Percentiles rank a stretch among this genome's conserved stretches.
Conservation (phyloP, 371 early-diverging fungal species). For the Basidiobolus meristosporus region DNA sequence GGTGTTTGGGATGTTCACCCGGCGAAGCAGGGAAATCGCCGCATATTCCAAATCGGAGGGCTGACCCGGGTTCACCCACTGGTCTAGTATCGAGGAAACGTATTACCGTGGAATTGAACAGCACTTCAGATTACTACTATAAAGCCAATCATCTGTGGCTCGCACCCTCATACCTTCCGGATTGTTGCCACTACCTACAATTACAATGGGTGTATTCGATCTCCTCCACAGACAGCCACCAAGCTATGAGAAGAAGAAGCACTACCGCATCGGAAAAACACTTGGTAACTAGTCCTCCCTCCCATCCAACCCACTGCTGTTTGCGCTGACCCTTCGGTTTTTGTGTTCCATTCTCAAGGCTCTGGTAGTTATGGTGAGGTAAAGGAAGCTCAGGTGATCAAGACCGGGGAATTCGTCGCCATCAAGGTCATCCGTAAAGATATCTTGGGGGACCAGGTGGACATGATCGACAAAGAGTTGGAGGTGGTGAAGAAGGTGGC, state of each 20-base stretch:
- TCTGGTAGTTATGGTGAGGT: conserved; percentile 63
- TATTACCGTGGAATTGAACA: too few species aligned
- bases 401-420: conserved; percentile 42
- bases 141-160: too few species aligned
- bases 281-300: conserved; percentile 26
- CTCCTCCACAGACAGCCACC: too few species aligned
- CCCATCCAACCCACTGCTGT: neutral
- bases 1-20: too few species aligned
- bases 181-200: too few species aligned
- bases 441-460: conserved; percentile 33
- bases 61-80: too few species aligned
- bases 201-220: too few species aligned
- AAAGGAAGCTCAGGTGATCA: conserved; percentile 27
- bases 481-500: conserved; percentile 33
- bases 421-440: conserved; percentile 63
- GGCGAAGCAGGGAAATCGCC: too few species aligned
- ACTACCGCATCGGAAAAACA: conserved; percentile 30
- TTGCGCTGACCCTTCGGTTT: neutral
- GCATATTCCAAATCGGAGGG: too few species aligned
- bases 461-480: conserved; percentile 61
- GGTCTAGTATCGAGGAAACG: too few species aligned
- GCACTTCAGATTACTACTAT: too few species aligned
- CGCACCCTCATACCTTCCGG: too few species aligned
- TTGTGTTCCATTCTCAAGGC: conserved; percentile 19
- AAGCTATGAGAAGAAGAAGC: conserved; percentile 44